Base-by-base conservation (phyloP, 306 rosid species). In the Prunus salicina region DNA sequence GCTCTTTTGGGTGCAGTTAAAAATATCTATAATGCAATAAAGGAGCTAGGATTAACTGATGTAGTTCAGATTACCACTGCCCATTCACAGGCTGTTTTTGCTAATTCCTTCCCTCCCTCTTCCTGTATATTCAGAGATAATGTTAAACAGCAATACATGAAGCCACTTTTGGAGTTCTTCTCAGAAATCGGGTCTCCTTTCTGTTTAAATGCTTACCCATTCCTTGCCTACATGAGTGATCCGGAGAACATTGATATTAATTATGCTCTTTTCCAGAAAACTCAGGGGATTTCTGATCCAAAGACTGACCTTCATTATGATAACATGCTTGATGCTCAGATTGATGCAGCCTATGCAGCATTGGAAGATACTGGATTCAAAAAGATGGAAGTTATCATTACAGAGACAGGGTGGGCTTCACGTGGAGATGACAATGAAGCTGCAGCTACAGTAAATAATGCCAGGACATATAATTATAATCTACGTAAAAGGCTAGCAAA, bases 351-450 rank as follows among this genome's bases (percentile, higher is more conserved):
- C 47, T 92, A 95, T 85, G 84, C 93, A 24, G 99, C 99, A 69
- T 75, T 95, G 78, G 96, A 87, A 82, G 79, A 86, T 84, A 96
- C 92, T 24, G 99, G 99, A 72, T 82, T 83, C 76, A 5, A 77
- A 28, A 81, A 92, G 78, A 95, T 92, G 98, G 96, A 95, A 87
- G 91, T 95, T 81, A 80, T 95, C 70, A 80, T 92, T 78, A 95
- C 99, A 2, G 99, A 95, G 83, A 95, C 99, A 25, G 99, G 99
- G 53, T 95, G 98, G 99, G 99, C 97, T 52, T 92, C 99, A 5
- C 74, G 16, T 22, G 98, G 99, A 66, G 97, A 82, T 57, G 84
- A 49, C 57, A 87, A 18, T 46, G 97, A 95, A 86, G 72, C 84
- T 57, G 98, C 90, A 66, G 99, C 99, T 49, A 92, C 89, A 14